Conservation (phyloP, 495 filamentous ascomycete species). For the Annulohypoxylon maeteangense region DNA sequence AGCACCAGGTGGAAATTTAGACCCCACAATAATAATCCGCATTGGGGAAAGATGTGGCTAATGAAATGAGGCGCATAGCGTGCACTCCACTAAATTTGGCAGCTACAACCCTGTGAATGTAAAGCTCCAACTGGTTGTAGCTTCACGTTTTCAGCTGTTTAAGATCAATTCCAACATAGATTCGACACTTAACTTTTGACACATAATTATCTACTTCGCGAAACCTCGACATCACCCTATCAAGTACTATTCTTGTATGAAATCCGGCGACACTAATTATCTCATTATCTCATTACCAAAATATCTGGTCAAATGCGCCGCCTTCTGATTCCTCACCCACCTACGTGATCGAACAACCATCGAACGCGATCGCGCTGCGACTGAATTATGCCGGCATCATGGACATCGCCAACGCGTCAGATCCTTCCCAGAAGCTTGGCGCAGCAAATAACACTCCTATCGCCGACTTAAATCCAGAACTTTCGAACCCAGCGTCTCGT, state of each 20-base stretch:
- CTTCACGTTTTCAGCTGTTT: constrained; percentile 29
- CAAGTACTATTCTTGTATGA: background rate
- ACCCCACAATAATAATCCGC: no score
- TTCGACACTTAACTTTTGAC: background rate
- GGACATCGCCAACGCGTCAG: constrained; percentile 30
- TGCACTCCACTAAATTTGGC: background rate
- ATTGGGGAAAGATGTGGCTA: background rate
- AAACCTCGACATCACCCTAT: background rate
- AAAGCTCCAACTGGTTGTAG: constrained; percentile 2
- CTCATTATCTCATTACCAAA: background rate
- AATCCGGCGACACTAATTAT: background rate
- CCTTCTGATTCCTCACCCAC: constrained; percentile 11
- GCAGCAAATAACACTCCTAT: constrained; percentile 65
- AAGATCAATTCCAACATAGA: background rate
- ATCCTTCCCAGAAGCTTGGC: constrained; percentile 28
- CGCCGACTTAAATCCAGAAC: constrained; percentile 72
- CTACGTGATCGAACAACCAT: constrained; percentile 20
- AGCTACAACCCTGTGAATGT: background rate
- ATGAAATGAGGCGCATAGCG: background rate
- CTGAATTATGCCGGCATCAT: constrained; percentile 42
- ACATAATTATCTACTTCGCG: background rate
- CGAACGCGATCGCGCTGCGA: constrained; percentile 31
- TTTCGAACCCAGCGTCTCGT: constrained; percentile 48
- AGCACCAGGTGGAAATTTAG: no score
- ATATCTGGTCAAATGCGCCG: constrained; percentile 20